phyloP scores from a whole-genome alignment of 441 rosid genomes.

The Gossypium davidsonii region DNA sequence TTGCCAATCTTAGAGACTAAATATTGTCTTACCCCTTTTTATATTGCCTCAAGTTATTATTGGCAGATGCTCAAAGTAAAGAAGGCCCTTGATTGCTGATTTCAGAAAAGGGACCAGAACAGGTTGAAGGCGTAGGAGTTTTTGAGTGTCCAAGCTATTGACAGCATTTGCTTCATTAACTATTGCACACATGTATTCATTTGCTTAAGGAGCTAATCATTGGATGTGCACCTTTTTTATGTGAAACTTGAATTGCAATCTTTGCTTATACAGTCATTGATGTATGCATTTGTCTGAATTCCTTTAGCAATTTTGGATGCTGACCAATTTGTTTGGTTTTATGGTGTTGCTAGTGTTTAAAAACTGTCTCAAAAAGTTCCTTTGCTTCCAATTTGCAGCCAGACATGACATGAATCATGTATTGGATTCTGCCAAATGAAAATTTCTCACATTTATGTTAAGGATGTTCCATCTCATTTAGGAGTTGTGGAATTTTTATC shows the following conservation, averaged over 20 bases:
- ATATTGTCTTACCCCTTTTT: background rate
- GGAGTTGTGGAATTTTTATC: too few species aligned
- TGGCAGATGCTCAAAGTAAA: slow-evolving; percentile 27
- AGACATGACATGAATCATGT: background rate
- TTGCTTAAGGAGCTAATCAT: background rate
- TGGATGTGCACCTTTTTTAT: background rate
- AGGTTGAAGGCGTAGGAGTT: slow-evolving; percentile 49
- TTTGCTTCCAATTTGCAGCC: background rate
- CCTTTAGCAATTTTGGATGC: background rate
- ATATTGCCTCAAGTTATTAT: background rate
- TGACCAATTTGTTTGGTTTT: background rate
- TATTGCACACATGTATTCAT: background rate
- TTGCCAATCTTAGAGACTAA: background rate
- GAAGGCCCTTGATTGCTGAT: slow-evolving; percentile 42
- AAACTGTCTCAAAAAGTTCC: background rate
- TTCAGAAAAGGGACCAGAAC: slow-evolving; percentile 37
- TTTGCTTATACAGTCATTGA: background rate
- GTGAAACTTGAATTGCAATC: background rate
- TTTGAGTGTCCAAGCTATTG: background rate
- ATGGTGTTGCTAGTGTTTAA: background rate
- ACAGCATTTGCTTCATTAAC: background rate
- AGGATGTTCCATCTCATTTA: too few species aligned
- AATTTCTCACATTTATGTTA: background rate
- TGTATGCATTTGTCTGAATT: background rate
- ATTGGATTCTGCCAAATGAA: background rate